Evolutionary conservation across 1,284 basidiomycete species (phyloP).

Genomic region (Stereum hirsutum): DNA sequence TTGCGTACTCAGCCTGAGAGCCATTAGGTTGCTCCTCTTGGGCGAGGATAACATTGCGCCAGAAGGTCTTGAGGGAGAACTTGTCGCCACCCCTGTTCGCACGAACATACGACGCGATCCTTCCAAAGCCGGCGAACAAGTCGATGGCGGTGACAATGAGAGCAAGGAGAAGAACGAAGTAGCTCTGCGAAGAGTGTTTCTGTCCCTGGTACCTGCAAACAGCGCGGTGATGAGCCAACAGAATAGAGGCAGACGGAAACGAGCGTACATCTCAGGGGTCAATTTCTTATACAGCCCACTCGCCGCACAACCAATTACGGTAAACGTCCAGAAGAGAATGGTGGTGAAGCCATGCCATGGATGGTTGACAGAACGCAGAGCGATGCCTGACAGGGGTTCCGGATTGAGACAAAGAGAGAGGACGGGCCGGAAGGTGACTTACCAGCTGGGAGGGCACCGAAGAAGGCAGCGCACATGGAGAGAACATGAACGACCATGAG

Average conservation of each 20-base stretch:
- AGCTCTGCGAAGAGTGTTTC: conserved; percentile 58
- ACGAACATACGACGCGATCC: conserved; percentile 37
- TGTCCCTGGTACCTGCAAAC: conserved; percentile 55
- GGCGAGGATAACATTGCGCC: conserved; percentile 46
- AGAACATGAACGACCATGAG: conserved; percentile 60
- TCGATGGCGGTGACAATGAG: conserved; percentile 52
- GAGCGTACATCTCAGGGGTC: conserved; percentile 69
- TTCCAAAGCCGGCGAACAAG: conserved; percentile 34
- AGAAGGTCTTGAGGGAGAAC: conserved; percentile 39
- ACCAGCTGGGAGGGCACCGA: conserved; percentile 70
- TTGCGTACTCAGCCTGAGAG: conserved; percentile 33
- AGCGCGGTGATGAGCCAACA: not conserved
- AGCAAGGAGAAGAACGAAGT: conserved; percentile 46
- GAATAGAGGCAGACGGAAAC: conserved; percentile 1
- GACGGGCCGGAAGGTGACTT: conserved; percentile 15
- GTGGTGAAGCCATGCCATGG: conserved; percentile 46
- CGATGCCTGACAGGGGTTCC: conserved; percentile 44
- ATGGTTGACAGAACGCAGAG: conserved; percentile 65
- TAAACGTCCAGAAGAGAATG: conserved; percentile 47
- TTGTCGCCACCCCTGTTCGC: conserved; percentile 26
- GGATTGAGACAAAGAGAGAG: conserved; percentile 2
- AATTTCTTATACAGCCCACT: conserved; percentile 63
- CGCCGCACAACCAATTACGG: conserved; percentile 48
- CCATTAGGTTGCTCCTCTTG: conserved; percentile 22
- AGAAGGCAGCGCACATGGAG: conserved; percentile 69